Conservation (phyloP, 2,329 filamentous ascomycete genomes). For the Epichloe elymi region DNA sequence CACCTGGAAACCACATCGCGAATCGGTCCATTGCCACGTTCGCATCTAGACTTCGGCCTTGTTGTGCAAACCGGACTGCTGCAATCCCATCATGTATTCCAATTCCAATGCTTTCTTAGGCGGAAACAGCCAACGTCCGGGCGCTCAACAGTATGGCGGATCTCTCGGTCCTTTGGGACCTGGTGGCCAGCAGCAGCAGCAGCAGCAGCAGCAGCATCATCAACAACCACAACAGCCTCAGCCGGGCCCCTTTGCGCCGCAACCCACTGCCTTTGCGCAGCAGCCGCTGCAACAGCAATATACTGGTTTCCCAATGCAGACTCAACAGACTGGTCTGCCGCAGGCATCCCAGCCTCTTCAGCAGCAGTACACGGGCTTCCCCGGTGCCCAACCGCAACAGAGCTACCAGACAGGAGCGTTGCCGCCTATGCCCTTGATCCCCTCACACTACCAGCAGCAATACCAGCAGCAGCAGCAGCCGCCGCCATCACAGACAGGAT, state of each 20-base stretch:
- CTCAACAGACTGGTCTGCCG: conserved; percentile 33
- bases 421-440: conserved; percentile 48
- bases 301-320: conserved; percentile 45
- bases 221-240: conserved; percentile 39
- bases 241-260: conserved; percentile 41
- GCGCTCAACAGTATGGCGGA: conserved; percentile 35
- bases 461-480: conserved; percentile 40
- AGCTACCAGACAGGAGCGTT: conserved; percentile 44
- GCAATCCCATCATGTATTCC: conserved; percentile 59
- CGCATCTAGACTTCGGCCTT: not conserved
- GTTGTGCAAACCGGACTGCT: not conserved
- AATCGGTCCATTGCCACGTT: not conserved
- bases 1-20: not conserved
- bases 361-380: conserved; percentile 55
- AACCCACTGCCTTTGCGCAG: conserved; percentile 44
- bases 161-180: conserved; percentile 36
- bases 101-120: conserved; percentile 78
- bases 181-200: conserved; percentile 27
- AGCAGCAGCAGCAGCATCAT: conserved; percentile 35
- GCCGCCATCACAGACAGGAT: conserved; percentile 20
- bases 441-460: conserved; percentile 47
- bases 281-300: conserved; percentile 43
- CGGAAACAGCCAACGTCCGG: conserved; percentile 60
- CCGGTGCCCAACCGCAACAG: conserved; percentile 39
- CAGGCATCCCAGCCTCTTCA: conserved; percentile 47